Evolutionary conservation across 345 rosid species (phyloP).

Genomic region (Arabis alpina): DNA sequence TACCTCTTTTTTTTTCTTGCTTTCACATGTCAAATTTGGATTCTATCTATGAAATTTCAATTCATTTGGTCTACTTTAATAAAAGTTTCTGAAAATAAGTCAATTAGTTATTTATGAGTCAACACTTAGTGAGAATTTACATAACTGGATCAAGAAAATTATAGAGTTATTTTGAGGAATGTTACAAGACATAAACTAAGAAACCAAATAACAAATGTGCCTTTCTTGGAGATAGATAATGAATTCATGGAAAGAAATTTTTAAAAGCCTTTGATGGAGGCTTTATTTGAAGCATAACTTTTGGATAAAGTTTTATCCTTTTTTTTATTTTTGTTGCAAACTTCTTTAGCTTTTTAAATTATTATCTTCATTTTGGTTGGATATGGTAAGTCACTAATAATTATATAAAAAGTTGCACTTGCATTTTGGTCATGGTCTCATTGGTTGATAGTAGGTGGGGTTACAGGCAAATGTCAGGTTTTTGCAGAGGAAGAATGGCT

Average conservation of each 20-base stretch:
- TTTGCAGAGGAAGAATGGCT: slow-evolving; percentile 36
- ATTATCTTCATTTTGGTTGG: background rate
- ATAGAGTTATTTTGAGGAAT: slow-evolving; percentile 20
- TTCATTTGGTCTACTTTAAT: too few species aligned
- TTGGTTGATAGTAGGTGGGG: slow-evolving; percentile 42
- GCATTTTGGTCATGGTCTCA: slow-evolving; percentile 31
- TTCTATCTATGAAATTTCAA: slow-evolving; percentile 9
- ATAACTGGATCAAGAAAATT: too few species aligned
- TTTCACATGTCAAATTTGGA: slow-evolving; percentile 35
- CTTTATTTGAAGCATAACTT: slow-evolving; percentile 54
- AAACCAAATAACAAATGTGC: slow-evolving; percentile 29
- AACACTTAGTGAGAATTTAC: too few species aligned
- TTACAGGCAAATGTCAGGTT: slow-evolving; percentile 27
- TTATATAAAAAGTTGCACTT: slow-evolving; percentile 24
- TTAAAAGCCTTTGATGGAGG: slow-evolving; percentile 39
- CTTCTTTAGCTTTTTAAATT: slow-evolving; percentile 20
- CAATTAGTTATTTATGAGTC: too few species aligned
- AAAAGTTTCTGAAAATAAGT: too few species aligned
- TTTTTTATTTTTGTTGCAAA: background rate
- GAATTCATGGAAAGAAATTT: slow-evolving; percentile 18
- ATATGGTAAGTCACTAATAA: slow-evolving; percentile 25
- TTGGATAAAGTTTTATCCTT: slow-evolving; percentile 39
- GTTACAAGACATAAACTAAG: slow-evolving; percentile 36
- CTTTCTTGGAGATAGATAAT: slow-evolving; percentile 42
- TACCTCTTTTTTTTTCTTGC: slow-evolving; percentile 18